Evolutionary conservation across 2,329 filamentous ascomycete species (phyloP), one percentile per base, ranked within the genome.

Genomic region (Elsinoe fawcettii): DNA sequence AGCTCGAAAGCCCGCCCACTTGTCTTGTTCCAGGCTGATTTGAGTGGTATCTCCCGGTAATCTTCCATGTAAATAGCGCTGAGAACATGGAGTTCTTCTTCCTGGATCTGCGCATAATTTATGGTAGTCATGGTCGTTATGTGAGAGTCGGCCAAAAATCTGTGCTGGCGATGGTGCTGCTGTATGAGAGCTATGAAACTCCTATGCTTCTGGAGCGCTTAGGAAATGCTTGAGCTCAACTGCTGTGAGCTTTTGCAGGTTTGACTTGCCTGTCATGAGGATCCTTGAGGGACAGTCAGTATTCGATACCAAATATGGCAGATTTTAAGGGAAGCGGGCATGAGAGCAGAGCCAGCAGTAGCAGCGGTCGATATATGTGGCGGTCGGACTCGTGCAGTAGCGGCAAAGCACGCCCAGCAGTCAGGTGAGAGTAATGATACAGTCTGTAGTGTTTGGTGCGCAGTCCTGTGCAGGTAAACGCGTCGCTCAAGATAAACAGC

Each of bases 41-140:
- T 81, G 53, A 81, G 80, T 66, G 86, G 82, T 65, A 90, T 81
- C 68, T 86, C 83, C 64, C 86, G 79, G 67, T 90, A 96, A 67
- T 96, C 91, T 59, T 95, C 89, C 63, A 85, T 86, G 68, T 93
- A 97, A 51, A 97, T 95, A 41, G 92, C 88, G 66, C 87, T 80
- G 59, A 97, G 78, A 44, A 85, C 92, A 68, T 93, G 82, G 58
- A 95, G 79, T 74, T 97, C 93, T 68, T 96, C 88, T 66, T 87
- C 79, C 73, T 97, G 93, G 32, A 88, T 83, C 73, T 95, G 87
- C 62, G 85, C 82, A 74, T 96, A 95, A 67, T 90, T 76, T 59
- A 79, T 79, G 39, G 73, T 66, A 34, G 73, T 65, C 62, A 53
- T 25, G 37, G n/a, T 23, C 14, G 14, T 8, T 2, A 9, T 30